Conservation (phyloP, 306 rosid genomes). For the Dryas octopetala region DNA sequence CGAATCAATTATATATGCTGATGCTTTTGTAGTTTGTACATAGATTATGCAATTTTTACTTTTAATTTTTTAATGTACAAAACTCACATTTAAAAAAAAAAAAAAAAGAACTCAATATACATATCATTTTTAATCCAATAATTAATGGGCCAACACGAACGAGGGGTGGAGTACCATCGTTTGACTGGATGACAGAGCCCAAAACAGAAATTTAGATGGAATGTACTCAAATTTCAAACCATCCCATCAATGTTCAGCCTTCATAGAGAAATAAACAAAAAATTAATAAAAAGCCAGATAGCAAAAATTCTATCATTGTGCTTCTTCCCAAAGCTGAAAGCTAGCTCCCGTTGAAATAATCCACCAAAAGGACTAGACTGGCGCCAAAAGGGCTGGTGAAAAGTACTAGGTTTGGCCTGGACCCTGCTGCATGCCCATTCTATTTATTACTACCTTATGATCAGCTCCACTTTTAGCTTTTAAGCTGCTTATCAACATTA, state of each 20-base stretch:
- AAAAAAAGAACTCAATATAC: neutral
- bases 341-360: slow-evolving; percentile 10
- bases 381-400: slow-evolving; percentile 28
- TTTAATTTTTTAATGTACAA: no score
- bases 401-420: slow-evolving; percentile 24
- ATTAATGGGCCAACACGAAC: slow-evolving; percentile 14
- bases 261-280: neutral
- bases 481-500: slow-evolving; percentile 6
- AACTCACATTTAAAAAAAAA: no score
- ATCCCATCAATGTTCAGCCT: slow-evolving; percentile 24
- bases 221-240: slow-evolving; percentile 9
- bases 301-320: slow-evolving; percentile 28
- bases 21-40: no score
- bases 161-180: neutral
- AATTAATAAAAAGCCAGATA: neutral
- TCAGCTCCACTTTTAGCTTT: slow-evolving; percentile 6
- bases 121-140: neutral
- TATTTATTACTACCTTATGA: no score
- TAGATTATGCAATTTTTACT: no score
- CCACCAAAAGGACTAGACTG: slow-evolving; percentile 14
- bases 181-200: slow-evolving; percentile 9
- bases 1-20: no score
- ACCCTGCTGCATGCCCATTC: neutral
- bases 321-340: slow-evolving; percentile 34
- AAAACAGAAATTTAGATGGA: slow-evolving; percentile 1